Evolutionary conservation across 78 protist genomes (phyloP), one percentile per base, ranked within the genome.

Genomic region (Tieghemostelium lacteum): DNA sequence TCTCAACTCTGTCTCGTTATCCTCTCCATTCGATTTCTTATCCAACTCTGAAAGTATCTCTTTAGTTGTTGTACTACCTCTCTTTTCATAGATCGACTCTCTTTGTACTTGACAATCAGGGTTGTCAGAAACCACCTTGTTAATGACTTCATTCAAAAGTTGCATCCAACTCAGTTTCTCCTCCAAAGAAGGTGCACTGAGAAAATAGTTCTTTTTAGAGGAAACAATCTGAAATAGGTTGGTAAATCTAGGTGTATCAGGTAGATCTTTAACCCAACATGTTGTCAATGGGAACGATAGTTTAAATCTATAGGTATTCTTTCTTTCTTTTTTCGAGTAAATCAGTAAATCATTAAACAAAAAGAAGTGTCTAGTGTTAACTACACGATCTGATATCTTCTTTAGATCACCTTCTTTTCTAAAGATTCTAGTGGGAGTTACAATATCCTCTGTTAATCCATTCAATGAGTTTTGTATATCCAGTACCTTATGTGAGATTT

Each of bases 251-350:
- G 16, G 45, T 36, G 67, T 69, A 31, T 69, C 62, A 2, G 91
- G 91, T 58, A 83, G 24, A 69, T 83, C 91, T 69, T 83, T 83
- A 12, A 69, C 78, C 91, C 91, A 83, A 83, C 91, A 69, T 31
- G 73, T 6, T n/a, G 45, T 28, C 4, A 83, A 29, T 26, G 91
- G 91, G 31, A 83, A 69, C 1, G 91, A 60, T 65, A 65, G 54
- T 57, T 83, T 83, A 22, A 45, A 83, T 28, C 78, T 3, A 69
- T 69, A 83, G 7, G 31, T 73, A 49, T 67, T 19, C 31, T 83
- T 83, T n/a, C 20, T 69, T 26, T 60, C 77, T 33, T 69, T 66
- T 83, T 83, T 73, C 22, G 72, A 58, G 58, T 83, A 83, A 8
- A 83, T 83, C 4, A 83, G 57, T 3, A 69, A 17, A 45, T 83